A percentile compares a stretch with the other conserved stretches of the same genome.
These are phyloP conservation scores for Castanea sativa DNA, from an alignment of 306 rosid species.

Conservation along the genomic window DNA sequence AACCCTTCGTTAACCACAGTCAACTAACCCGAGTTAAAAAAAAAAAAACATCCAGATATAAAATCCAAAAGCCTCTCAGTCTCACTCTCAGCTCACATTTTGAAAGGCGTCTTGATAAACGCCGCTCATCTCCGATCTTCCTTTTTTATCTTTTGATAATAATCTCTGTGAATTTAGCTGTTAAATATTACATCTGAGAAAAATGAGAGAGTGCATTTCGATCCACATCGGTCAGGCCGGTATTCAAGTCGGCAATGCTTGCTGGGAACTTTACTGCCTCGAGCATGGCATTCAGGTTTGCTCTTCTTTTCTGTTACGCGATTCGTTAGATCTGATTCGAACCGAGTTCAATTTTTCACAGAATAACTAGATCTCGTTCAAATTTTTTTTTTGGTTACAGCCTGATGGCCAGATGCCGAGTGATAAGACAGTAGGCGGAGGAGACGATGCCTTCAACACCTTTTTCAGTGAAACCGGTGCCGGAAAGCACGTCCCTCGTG, in stretches of 20 bases:
- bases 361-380: background rate
- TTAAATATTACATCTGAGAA: constrained; percentile 2
- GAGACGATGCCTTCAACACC: constrained; percentile 89
- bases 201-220: constrained; percentile 87
- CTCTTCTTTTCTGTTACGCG: background rate
- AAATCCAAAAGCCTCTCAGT: constrained; percentile 20
- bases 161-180: background rate
- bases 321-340: background rate
- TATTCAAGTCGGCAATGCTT: constrained; percentile 79
- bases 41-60: constrained; percentile 29
- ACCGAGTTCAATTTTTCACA: background rate
- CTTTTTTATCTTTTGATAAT: no score
- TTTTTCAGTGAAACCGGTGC: constrained; percentile 90
- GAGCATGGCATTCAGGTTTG: constrained; percentile 73
- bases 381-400: constrained; percentile 17
- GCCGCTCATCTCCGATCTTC: constrained; percentile 26
- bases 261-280: constrained; percentile 87
- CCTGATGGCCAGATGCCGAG: constrained; percentile 88
- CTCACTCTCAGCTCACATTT: background rate
- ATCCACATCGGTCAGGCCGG: constrained; percentile 91
- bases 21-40: constrained; percentile 33
- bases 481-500: constrained; percentile 89
- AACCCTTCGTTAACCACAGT: constrained; percentile 32
- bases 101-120: constrained; percentile 76
- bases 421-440: constrained; percentile 81